These are phyloP conservation scores for Trichophyton equinum DNA, from an alignment of 2,329 filamentous ascomycete species.

Conservation along the genomic window DNA sequence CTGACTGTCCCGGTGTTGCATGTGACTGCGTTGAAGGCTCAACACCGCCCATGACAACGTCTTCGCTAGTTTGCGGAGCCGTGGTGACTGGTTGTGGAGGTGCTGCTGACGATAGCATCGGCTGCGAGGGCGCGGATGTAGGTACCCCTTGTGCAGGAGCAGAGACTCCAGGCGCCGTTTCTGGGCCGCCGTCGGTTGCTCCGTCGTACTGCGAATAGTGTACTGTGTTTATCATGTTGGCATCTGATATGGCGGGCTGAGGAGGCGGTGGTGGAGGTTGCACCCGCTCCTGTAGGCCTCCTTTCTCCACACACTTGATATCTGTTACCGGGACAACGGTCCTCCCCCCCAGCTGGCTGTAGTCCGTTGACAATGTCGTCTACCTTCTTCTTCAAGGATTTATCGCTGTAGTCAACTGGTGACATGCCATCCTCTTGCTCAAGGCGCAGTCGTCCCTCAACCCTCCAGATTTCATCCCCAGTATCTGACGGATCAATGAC, in stretches of 20 bases:
- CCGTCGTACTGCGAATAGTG: neutral
- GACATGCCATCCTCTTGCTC: slow-evolving; percentile 25
- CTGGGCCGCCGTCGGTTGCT: neutral
- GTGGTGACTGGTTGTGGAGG: slow-evolving; percentile 10
- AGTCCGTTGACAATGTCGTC: slow-evolving; percentile 65
- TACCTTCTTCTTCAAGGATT: slow-evolving; percentile 36
- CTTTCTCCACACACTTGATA: slow-evolving; percentile 62
- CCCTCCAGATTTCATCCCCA: slow-evolving; percentile 49
- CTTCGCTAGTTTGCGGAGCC: slow-evolving; percentile 14
- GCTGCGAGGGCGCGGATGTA: neutral
- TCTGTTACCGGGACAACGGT: slow-evolving; percentile 52
- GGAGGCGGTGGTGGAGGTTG: slow-evolving; percentile 14
- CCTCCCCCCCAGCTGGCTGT: slow-evolving; percentile 56
- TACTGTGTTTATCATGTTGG: neutral
- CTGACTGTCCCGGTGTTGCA: slow-evolving; percentile 34
- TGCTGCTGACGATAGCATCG: neutral
- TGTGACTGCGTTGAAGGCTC: slow-evolving; percentile 17
- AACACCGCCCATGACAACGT: slow-evolving; percentile 47
- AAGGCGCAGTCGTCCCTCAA: slow-evolving; percentile 42
- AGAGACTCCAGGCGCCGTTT: neutral
- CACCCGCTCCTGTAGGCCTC: slow-evolving; percentile 53
- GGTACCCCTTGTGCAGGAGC: neutral
- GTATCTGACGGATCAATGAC: slow-evolving; percentile 43
- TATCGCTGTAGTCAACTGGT: slow-evolving; percentile 27
- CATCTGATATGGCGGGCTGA: neutral